Evolutionary conservation across 441 rosid species (phyloP).

Genomic region (Hura crepitans): DNA sequence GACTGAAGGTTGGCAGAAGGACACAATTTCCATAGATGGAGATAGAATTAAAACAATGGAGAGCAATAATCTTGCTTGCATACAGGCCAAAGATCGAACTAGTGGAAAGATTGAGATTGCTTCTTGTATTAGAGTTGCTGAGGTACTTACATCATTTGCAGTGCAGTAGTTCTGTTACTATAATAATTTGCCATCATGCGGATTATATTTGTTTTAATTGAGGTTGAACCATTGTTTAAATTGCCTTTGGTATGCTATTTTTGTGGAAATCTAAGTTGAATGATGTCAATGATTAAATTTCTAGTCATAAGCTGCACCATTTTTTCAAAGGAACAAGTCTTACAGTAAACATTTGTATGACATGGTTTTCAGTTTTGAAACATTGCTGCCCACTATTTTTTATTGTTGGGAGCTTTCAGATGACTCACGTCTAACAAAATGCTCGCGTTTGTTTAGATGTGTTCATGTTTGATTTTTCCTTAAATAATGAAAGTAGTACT

Average conservation of each 20-base stretch:
- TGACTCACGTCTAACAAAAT: not conserved
- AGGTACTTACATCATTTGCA: slow-evolving; percentile 44
- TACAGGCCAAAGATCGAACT: slow-evolving; percentile 81
- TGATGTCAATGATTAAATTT: slow-evolving; percentile 6
- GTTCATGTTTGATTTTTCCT: slow-evolving; percentile 1
- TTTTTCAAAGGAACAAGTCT: not conserved
- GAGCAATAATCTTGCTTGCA: slow-evolving; percentile 73
- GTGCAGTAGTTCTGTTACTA: not conserved
- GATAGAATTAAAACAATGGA: slow-evolving; percentile 64
- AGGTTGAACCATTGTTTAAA: not conserved
- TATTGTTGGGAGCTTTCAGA: slow-evolving; percentile 1
- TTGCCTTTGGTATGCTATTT: not conserved
- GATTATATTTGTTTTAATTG: not conserved
- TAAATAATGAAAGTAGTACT: not conserved
- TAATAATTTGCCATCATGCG: slow-evolving; percentile 5
- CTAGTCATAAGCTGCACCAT: not conserved
- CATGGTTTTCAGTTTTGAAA: not conserved
- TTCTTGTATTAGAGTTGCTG: slow-evolving; percentile 85
- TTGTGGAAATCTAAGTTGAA: not conserved
- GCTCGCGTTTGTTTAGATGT: not conserved
- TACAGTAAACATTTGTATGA: not conserved
- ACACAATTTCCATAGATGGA: slow-evolving; percentile 55
- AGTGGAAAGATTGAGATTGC: slow-evolving; percentile 85
- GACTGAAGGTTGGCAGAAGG: slow-evolving; percentile 43
- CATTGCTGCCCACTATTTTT: not conserved